Evolutionary conservation across 2,329 filamentous ascomycete genomes (phyloP), one percentile per base, ranked within the genome.

Genomic region (Bipolaris victoriae): DNA sequence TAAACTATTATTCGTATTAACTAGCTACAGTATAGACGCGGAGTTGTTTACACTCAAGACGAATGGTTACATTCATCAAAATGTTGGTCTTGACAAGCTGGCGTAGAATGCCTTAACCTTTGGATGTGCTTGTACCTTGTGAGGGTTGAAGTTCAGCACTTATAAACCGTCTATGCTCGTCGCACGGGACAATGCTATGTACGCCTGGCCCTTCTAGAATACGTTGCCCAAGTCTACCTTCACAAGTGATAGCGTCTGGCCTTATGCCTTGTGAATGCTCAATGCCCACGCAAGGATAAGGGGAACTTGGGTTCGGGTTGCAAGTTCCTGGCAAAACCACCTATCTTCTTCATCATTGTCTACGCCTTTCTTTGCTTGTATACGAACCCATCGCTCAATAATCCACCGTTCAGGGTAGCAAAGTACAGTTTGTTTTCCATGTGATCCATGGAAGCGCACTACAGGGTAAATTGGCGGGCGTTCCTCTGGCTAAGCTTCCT

Each of bases 231-330:
- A 82, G 72, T 99, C 92, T 22, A 99, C 95, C 71, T 96, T 96
- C 57, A 99, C 95, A 48, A 94, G 85, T 71, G 96, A 92, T 22
- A 97, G 80, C 1, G 94, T 98, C 76, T 97, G 94, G 1, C 94
- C 94, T 74, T 98, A 94, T 0, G 95, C 95, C 78, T 99, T 99
- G 81, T 99, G 95, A 57, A 99, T 99, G 1, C 92, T 97, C 18
- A 99, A 80, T 2, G 95, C 95, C 95, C 95, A 99, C 0, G 95
- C 95, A 29, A 99, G 83, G 61, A 99, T 98, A 48, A 99, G 83
- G 0, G 95, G 95, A 3, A 86, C 77, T 57, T 86, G 83, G 45
- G 84, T 84, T 37, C 95, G 90, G 59, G 91, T 90, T 1, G 95
- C 95, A 75, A 97, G 92, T 0, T 98, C 84, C 73, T 98, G 93